A percentile compares a stretch with the other conserved stretches of the same genome.
Conservation (phyloP, 225 moss, liverwort and hornwort species). For the Rhytidiadelphus loreus region DNA sequence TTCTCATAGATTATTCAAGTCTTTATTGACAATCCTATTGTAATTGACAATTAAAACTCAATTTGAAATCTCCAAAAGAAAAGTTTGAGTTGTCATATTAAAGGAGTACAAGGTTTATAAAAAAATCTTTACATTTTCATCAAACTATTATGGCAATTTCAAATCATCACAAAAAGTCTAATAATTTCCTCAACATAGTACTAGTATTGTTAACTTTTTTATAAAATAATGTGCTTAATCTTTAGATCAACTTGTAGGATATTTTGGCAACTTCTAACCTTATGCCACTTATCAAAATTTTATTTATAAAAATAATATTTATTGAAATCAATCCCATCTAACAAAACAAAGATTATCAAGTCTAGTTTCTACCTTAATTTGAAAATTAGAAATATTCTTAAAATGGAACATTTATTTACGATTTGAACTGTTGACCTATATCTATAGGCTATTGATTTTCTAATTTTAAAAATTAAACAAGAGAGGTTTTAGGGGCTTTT, state of each 20-base stretch:
- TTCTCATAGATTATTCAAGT: neutral
- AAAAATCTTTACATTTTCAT: neutral
- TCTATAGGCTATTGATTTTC: neutral
- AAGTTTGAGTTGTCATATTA: neutral
- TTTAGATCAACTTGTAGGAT: neutral
- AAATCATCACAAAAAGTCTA: neutral
- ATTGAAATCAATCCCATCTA: accelerated
- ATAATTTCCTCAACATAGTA: accelerated
- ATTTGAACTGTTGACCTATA: neutral
- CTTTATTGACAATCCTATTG: neutral
- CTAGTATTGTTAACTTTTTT: neutral
- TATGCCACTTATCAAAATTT: neutral
- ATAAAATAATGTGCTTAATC: no score
- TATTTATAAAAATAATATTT: neutral
- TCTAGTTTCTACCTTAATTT: neutral
- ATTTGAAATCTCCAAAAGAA: neutral
- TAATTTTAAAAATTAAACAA: accelerated
- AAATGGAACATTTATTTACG: neutral
- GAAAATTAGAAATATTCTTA: neutral
- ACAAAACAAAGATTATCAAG: neutral
- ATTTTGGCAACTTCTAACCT: neutral
- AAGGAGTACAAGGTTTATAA: neutral
- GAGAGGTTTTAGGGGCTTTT: accelerated
- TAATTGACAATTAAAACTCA: neutral
- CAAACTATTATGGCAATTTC: neutral